Evolutionary conservation across 768 basidiomycete genomes (phyloP).

Genomic region (Suillus subluteus): DNA sequence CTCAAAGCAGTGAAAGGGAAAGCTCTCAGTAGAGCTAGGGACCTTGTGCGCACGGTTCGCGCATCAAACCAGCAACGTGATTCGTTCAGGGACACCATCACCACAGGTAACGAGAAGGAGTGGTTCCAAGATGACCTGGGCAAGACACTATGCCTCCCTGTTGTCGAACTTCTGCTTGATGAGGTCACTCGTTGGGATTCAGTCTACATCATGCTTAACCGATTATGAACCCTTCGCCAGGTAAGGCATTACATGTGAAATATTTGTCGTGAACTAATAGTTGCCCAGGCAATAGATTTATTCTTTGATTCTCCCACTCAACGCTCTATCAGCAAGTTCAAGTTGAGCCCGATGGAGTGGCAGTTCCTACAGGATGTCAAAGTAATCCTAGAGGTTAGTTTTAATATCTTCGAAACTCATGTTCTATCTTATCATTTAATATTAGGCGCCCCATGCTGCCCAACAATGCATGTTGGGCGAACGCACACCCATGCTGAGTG

Average conservation of each 20-base stretch:
- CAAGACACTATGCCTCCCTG: not conserved
- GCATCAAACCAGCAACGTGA: not conserved
- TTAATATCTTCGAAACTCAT: too few species aligned
- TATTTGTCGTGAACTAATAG: not conserved
- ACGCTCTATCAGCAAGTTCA: too few species aligned
- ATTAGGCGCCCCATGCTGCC: too few species aligned
- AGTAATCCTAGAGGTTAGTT: too few species aligned
- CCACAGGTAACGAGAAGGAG: constrained; percentile 10
- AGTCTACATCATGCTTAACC: constrained; percentile 39
- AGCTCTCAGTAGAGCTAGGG: not conserved
- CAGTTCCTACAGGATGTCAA: too few species aligned
- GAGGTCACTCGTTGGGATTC: constrained; percentile 44
- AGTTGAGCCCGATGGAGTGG: too few species aligned
- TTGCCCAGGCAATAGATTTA: not conserved
- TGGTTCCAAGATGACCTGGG: constrained; percentile 6
- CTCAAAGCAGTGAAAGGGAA: not conserved
- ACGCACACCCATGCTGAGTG: too few species aligned
- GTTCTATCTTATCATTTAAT: too few species aligned
- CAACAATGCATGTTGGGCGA: too few species aligned
- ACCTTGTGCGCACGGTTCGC: not conserved
- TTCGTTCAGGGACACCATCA: constrained; percentile 2
- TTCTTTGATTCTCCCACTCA: too few species aligned
- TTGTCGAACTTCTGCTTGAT: constrained; percentile 26
- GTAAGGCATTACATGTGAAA: not conserved
- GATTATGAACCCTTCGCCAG: constrained; percentile 2